Conservation (phyloP, 2,329 filamentous ascomycete species). For the Fusarium graminum region DNA sequence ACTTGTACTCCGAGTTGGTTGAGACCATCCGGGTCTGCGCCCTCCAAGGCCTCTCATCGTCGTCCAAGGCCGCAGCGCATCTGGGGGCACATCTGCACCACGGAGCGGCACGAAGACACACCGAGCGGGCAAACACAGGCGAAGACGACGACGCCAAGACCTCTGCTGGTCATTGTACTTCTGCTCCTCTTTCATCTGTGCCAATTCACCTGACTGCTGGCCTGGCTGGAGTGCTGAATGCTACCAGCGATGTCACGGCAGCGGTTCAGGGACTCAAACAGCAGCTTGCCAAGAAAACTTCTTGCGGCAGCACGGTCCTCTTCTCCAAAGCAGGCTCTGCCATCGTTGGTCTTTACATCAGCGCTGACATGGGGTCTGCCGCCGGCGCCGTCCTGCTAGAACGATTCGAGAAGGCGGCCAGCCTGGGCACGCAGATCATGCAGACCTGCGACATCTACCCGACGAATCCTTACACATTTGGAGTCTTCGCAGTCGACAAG, state of each 20-base stretch:
- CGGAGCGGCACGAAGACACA: neutral
- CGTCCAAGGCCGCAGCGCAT: slow-evolving; percentile 1
- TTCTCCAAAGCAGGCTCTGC: neutral
- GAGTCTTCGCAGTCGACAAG: neutral
- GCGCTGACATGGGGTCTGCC: neutral
- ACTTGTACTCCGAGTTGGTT: neutral
- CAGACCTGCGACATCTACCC: neutral
- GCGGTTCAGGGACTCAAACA: neutral
- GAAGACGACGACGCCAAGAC: neutral
- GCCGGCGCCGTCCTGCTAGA: neutral
- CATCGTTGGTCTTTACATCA: neutral
- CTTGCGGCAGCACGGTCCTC: neutral
- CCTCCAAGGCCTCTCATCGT: neutral
- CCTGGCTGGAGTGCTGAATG: slow-evolving; percentile 2
- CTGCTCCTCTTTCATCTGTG: neutral
- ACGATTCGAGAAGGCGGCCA: neutral
- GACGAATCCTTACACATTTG: neutral
- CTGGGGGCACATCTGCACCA: neutral
- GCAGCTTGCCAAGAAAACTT: neutral
- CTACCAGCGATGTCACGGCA: neutral
- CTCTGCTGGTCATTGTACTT: neutral
- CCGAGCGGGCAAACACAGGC: neutral
- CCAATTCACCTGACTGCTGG: neutral
- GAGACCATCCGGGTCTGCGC: slow-evolving; percentile 12
- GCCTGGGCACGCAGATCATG: neutral